phyloP scores from a whole-genome alignment of 2,329 filamentous ascomycete genomes.

The Saccharata proteae region DNA sequence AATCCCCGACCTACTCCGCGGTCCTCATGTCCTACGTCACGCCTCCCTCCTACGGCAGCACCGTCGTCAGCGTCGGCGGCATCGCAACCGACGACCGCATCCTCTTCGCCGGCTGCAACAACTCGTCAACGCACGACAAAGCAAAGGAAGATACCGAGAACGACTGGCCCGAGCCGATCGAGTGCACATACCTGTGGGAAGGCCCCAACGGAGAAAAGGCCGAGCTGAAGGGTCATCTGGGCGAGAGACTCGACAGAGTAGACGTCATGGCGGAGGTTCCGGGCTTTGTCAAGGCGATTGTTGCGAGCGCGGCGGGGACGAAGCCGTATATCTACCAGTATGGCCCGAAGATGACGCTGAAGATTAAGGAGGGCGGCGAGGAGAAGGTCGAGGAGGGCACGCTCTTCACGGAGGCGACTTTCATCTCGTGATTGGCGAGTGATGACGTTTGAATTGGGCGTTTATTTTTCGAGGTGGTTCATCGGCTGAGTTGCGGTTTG shows the following conservation, averaged over 20 bases:
- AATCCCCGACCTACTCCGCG: slow-evolving; percentile 74
- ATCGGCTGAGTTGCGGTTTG: too few relatives aligned
- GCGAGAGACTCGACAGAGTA: slow-evolving; percentile 62
- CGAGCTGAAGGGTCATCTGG: slow-evolving; percentile 56
- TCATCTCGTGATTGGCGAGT: slow-evolving; percentile 79
- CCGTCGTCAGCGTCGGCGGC: slow-evolving; percentile 69
- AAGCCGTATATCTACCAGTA: slow-evolving; percentile 99
- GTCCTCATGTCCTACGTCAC: slow-evolving; percentile 95
- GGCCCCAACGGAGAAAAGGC: slow-evolving; percentile 67
- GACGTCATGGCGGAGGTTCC: slow-evolving; percentile 97
- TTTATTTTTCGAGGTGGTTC: not conserved
- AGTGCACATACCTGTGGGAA: slow-evolving; percentile 63
- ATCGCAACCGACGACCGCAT: slow-evolving; percentile 74
- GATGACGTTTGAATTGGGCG: slow-evolving; percentile 1
- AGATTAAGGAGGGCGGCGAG: slow-evolving; percentile 73
- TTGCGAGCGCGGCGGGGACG: slow-evolving; percentile 76
- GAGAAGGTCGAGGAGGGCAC: slow-evolving; percentile 66
- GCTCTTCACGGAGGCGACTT: slow-evolving; percentile 86
- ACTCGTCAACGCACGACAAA: slow-evolving; percentile 55
- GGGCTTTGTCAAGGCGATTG: slow-evolving; percentile 88
- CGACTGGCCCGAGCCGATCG: slow-evolving; percentile 78
- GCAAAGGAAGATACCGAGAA: slow-evolving; percentile 62
- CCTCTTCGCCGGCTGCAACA: slow-evolving; percentile 56
- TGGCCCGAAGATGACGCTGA: slow-evolving; percentile 59
- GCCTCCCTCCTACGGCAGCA: slow-evolving; percentile 81